A percentile compares a stretch with the other conserved stretches of the same genome.
Conservation (phyloP, 2,329 filamentous ascomycete species). For the Didymosphaeria variabile region DNA sequence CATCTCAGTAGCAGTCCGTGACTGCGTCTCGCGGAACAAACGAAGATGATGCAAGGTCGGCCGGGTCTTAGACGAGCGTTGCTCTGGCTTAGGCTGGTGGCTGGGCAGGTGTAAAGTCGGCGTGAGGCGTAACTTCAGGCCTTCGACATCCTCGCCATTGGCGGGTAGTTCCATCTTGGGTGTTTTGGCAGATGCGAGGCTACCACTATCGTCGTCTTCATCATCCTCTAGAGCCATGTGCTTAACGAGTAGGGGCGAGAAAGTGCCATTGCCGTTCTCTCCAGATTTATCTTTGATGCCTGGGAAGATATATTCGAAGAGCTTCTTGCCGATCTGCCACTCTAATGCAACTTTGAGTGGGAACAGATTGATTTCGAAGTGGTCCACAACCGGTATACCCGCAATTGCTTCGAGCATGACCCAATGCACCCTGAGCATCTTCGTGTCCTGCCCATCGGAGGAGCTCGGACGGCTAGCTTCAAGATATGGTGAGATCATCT, state of each 20-base stretch:
- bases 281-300: constrained; percentile 68
- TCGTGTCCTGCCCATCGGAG: constrained; percentile 68
- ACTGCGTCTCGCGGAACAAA: constrained; percentile 44
- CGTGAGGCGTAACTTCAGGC: constrained; percentile 81
- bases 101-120: constrained; percentile 74
- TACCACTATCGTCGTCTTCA: constrained; percentile 56
- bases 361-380: constrained; percentile 93
- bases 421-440: constrained; percentile 96
- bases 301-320: constrained; percentile 98
- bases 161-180: constrained; percentile 30
- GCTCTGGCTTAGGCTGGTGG: constrained; percentile 50
- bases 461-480: constrained; percentile 65
- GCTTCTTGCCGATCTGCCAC: constrained; percentile 86
- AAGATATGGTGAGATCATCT: constrained; percentile 91
- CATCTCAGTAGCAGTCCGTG: constrained; percentile 41
- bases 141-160: constrained; percentile 68
- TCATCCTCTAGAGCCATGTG: constrained; percentile 60
- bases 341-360: constrained; percentile 95
- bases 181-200: constrained; percentile 25
- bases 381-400: constrained; percentile 95
- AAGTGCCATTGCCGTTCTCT: constrained; percentile 58
- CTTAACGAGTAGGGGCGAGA: constrained; percentile 69
- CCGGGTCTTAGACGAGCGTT: constrained; percentile 30
- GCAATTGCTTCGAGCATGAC: constrained; percentile 98
- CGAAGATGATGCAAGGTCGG: constrained; percentile 46